These are phyloP conservation scores for Ceratocystis cacaofunesta DNA, from an alignment of 2,329 filamentous ascomycete species.

Conservation along the genomic window DNA sequence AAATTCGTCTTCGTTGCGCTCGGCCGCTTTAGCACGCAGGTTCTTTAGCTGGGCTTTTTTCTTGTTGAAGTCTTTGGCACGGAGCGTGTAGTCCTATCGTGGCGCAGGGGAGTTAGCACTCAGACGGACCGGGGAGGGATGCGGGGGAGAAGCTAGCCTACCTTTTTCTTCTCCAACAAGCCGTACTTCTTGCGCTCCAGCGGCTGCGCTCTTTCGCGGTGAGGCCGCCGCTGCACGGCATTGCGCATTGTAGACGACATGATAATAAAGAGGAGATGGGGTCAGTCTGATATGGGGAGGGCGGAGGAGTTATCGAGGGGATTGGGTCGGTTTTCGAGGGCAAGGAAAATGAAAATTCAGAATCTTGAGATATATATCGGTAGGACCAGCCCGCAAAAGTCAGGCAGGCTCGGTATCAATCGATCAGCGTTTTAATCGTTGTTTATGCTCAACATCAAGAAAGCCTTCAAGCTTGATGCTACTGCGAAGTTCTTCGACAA, in stretches of 20 bases:
- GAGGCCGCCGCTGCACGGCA: constrained; percentile 63
- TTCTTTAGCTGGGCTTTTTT: constrained; percentile 47
- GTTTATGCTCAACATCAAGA: no score
- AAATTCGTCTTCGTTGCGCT: constrained; percentile 59
- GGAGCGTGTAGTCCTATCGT: constrained; percentile 45
- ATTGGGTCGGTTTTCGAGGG: background rate
- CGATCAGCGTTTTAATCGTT: no score
- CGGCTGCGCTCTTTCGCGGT: constrained; percentile 81
- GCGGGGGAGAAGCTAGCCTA: constrained; percentile 23
- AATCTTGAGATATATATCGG: background rate
- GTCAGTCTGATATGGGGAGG: background rate
- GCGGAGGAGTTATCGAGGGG: background rate
- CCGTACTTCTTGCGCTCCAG: constrained; percentile 72
- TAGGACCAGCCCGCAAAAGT: background rate
- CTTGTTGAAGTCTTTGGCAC: constrained; percentile 50
- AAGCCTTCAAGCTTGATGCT: no score
- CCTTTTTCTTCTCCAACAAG: constrained; percentile 90
- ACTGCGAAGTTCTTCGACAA: background rate
- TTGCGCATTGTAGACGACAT: constrained; percentile 46
- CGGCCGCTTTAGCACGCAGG: constrained; percentile 45
- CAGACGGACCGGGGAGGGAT: constrained; percentile 6
- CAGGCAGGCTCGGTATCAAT: no score
- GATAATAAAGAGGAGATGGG: background rate
- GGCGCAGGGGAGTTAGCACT: background rate
- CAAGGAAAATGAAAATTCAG: background rate